A percentile compares a stretch with the other conserved stretches of the same genome.
These are phyloP conservation scores for Hansenula lynferdii DNA, from an alignment of 1,139 yeast genomes.

Conservation along the genomic window DNA sequence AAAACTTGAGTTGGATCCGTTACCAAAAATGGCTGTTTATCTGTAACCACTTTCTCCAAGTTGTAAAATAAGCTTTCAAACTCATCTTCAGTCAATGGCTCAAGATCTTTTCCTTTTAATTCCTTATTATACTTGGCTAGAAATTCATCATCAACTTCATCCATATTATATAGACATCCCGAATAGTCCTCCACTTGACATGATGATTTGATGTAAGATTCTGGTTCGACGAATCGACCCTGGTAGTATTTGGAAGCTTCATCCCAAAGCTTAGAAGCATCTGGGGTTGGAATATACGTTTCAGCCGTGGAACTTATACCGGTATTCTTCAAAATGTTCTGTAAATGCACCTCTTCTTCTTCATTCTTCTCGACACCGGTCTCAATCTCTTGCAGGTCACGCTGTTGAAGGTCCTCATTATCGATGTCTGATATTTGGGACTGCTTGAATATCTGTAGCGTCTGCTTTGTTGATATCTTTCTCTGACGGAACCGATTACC, in stretches of 20 bases:
- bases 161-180: slow-evolving; percentile 86
- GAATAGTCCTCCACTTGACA: slow-evolving; percentile 94
- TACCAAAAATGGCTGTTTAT: slow-evolving; percentile 81
- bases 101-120: slow-evolving; percentile 12
- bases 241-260: slow-evolving; percentile 71
- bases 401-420: slow-evolving; percentile 59
- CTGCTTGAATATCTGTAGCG: slow-evolving; percentile 75
- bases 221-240: slow-evolving; percentile 67
- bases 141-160: slow-evolving; percentile 79
- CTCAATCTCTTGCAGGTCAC: slow-evolving; percentile 86
- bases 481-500: slow-evolving; percentile 24
- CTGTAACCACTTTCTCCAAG: slow-evolving; percentile 69
- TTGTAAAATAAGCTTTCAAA: slow-evolving; percentile 76
- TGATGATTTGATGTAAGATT: slow-evolving; percentile 78
- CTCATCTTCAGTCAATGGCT: slow-evolving; percentile 67
- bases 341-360: slow-evolving; percentile 95
- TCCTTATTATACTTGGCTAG: slow-evolving; percentile 38
- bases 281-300: slow-evolving; percentile 94
- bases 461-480: slow-evolving; percentile 40
- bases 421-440: slow-evolving; percentile 78
- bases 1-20: slow-evolving; percentile 81
- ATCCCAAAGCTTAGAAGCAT: slow-evolving; percentile 80
- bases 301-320: slow-evolving; percentile 39
- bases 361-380: slow-evolving; percentile 99
- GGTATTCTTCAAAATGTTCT: slow-evolving; percentile 54